Conservation (phyloP, 352 stramenopile genomes). For the Saprolegnia diclina region DNA sequence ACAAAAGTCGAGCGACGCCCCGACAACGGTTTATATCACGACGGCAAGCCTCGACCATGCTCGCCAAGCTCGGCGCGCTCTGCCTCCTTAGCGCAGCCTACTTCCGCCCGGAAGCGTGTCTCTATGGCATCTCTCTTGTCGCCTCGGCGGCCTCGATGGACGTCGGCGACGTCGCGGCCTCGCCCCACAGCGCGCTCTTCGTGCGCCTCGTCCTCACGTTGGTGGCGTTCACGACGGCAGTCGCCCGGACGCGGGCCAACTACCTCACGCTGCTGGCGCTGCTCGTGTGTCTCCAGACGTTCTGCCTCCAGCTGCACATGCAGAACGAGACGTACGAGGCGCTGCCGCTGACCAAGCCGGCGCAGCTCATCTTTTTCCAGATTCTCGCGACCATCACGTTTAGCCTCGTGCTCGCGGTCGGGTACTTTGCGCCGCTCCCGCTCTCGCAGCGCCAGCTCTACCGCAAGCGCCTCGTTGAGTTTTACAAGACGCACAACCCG, state of each 20-base stretch:
- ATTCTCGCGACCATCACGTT: conserved; percentile 40
- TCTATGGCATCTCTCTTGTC: background rate
- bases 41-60: background rate
- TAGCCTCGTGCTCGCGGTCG: conserved; percentile 40
- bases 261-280: conserved; percentile 42
- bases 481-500: conserved; percentile 74
- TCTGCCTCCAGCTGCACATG: conserved; percentile 47
- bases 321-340: conserved; percentile 38
- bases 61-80: background rate
- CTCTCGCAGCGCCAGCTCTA: conserved; percentile 19
- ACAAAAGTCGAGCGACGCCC: background rate
- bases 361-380: conserved; percentile 36
- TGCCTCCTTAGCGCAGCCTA: conserved; percentile 13
- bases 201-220: conserved; percentile 56
- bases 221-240: conserved; percentile 43
- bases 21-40: background rate
- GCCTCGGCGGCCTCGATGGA: background rate
- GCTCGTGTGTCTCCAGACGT: conserved; percentile 41
- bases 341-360: conserved; percentile 36
- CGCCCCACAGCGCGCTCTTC: conserved; percentile 31
- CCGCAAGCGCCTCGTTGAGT: conserved; percentile 48
- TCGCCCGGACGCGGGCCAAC: conserved; percentile 35
- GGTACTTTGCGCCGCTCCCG: conserved; percentile 7
- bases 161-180: background rate
- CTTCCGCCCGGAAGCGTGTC: background rate